Conservation (phyloP, 2,329 filamentous ascomycete genomes). For the Phialocephala subalpina region DNA sequence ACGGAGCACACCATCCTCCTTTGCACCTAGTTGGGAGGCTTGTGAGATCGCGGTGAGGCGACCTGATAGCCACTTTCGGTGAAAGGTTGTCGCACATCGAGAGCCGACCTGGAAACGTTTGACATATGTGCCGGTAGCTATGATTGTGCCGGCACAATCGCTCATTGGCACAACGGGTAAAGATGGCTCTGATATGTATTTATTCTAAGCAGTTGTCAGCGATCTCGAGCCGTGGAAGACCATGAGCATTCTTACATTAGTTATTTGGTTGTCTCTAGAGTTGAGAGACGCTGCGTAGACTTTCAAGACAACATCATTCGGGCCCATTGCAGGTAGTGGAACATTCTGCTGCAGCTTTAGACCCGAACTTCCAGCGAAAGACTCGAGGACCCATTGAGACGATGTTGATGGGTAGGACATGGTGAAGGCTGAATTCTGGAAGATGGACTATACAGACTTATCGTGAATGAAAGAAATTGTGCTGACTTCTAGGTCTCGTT, state of each 20-base stretch:
- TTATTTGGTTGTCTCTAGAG: neutral
- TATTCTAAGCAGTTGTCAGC: neutral
- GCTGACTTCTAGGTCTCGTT: no score
- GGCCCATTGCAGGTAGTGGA: neutral
- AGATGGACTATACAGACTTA: no score
- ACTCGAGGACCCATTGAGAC: neutral
- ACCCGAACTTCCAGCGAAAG: neutral
- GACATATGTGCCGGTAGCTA: neutral
- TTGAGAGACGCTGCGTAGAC: neutral
- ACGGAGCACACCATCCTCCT: neutral
- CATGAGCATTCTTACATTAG: neutral
- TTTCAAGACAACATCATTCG: neutral
- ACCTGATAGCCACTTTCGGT: neutral
- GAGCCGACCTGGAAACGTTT: neutral
- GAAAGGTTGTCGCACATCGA: neutral
- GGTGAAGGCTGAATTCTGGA: neutral
- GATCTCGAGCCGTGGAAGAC: neutral
- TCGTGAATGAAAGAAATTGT: no score
- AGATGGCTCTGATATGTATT: neutral
- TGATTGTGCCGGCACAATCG: neutral
- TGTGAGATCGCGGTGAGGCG: neutral
- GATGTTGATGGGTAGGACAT: conserved; percentile 1
- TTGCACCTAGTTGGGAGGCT: neutral
- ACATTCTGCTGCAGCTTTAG: neutral
- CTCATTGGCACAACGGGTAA: neutral